A percentile compares a stretch with the other conserved stretches of the same genome.
Conservation (phyloP, 2,329 filamentous ascomycete genomes). For the Cladosporium sp. region DNA sequence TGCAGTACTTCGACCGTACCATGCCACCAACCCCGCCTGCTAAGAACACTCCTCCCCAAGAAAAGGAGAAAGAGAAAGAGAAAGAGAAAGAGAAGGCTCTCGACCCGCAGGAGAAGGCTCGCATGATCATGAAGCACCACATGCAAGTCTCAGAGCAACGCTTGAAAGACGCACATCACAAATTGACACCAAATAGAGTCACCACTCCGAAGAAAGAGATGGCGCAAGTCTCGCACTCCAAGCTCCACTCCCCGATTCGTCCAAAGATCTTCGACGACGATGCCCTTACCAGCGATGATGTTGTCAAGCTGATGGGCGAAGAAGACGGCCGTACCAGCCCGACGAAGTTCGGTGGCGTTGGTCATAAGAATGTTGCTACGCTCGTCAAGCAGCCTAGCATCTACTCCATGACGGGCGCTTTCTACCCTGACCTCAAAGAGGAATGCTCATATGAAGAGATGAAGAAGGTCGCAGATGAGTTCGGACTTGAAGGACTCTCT, state of each 20-base stretch:
- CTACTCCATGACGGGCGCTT: slow-evolving; percentile 27
- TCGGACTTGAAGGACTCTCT: slow-evolving; percentile 28
- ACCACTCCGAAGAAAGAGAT: neutral
- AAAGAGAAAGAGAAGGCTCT: neutral
- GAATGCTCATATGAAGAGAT: slow-evolving; percentile 23
- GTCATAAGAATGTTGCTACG: slow-evolving; percentile 17
- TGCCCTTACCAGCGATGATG: neutral
- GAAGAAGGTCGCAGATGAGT: slow-evolving; percentile 24
- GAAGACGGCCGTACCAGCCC: slow-evolving; percentile 19
- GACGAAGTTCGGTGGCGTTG: slow-evolving; percentile 23
- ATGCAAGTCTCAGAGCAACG: neutral
- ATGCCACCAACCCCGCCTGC: slow-evolving; percentile 39
- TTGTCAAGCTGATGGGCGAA: slow-evolving; percentile 16
- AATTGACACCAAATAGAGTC: neutral
- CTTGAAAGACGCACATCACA: neutral
- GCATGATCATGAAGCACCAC: neutral
- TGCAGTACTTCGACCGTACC: slow-evolving; percentile 26
- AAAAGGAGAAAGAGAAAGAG: slow-evolving; percentile 11
- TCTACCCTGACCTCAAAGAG: slow-evolving; percentile 24
- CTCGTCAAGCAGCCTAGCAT: slow-evolving; percentile 28
- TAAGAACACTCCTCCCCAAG: slow-evolving; percentile 40
- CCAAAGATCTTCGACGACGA: neutral
- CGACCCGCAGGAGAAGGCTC: neutral
- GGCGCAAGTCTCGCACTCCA: slow-evolving; percentile 2
- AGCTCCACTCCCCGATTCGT: neutral